Evolutionary conservation across 768 basidiomycete genomes (phyloP).

Genomic region (Lentinula boryana): DNA sequence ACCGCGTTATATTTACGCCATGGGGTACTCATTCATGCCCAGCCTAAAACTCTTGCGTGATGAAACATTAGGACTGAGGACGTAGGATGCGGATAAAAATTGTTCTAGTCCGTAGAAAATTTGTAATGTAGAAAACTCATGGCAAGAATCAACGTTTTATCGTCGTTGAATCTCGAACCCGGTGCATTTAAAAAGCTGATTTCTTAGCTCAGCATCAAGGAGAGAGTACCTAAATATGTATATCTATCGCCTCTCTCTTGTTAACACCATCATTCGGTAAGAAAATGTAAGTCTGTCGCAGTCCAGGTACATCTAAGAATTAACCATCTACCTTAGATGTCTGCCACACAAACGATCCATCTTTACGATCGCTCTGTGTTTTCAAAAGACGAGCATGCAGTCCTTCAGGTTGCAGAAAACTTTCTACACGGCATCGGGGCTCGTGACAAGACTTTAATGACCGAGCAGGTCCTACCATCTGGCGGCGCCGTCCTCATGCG

Average conservation of each 20-base stretch:
- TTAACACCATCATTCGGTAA: not conserved
- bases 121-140: not conserved
- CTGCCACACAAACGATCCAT: not conserved
- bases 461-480: constrained; percentile 7
- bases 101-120: not conserved
- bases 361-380: constrained; percentile 6
- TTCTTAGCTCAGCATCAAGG: not conserved
- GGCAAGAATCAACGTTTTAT: not conserved
- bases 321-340: not conserved
- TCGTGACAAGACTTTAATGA: constrained; percentile 9
- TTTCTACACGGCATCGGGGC: constrained; percentile 8
- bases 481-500: constrained; percentile 13
- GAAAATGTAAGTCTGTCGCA: no score
- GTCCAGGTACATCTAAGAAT: no score
- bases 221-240: not conserved
- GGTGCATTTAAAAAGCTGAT: not conserved
- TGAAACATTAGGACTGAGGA: not conserved
- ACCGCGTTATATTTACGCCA: not conserved
- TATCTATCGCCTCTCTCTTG: not conserved
- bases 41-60: not conserved
- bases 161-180: not conserved
- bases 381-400: constrained; percentile 7
- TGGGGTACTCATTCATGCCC: not conserved
- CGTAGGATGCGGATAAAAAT: not conserved
- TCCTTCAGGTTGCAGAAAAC: constrained; percentile 10